These are phyloP conservation scores for Rhododendron ovatum DNA, from an alignment of 148 eudicot species.

Conservation along the genomic window DNA sequence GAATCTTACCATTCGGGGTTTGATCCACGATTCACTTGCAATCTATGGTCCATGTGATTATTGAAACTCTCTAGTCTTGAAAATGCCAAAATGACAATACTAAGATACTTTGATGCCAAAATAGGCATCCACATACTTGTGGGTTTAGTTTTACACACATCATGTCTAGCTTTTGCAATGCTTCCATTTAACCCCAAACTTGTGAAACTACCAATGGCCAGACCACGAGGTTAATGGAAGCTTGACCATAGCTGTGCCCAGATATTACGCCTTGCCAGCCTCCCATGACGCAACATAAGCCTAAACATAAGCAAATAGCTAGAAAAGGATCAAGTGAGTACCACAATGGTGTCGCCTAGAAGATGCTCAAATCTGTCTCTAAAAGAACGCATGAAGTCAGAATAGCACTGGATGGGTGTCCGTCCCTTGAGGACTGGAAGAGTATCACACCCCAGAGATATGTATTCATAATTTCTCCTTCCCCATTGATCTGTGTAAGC, in stretches of 20 bases:
- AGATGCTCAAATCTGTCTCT: slow-evolving; percentile 59
- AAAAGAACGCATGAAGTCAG: slow-evolving; percentile 84
- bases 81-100: background rate
- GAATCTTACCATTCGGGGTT: background rate
- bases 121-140: background rate
- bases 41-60: background rate
- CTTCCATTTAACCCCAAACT: background rate
- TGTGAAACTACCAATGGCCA: background rate
- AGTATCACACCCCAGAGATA: slow-evolving; percentile 72
- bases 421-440: slow-evolving; percentile 80
- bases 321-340: slow-evolving; percentile 15
- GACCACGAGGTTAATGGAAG: background rate
- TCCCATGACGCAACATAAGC: background rate
- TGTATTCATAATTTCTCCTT: slow-evolving; percentile 69
- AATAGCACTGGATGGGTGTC: slow-evolving; percentile 73
- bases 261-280: background rate
- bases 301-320: background rate
- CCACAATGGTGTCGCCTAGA: slow-evolving; percentile 86
- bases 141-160: background rate
- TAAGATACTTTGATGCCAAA: background rate
- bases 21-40: background rate
- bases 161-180: background rate
- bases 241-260: background rate
- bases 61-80: background rate
- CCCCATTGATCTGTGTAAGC: slow-evolving; percentile 95